phyloP scores from a whole-genome alignment of 2,329 filamentous ascomycete genomes.

The Fusarium veterinarium region DNA sequence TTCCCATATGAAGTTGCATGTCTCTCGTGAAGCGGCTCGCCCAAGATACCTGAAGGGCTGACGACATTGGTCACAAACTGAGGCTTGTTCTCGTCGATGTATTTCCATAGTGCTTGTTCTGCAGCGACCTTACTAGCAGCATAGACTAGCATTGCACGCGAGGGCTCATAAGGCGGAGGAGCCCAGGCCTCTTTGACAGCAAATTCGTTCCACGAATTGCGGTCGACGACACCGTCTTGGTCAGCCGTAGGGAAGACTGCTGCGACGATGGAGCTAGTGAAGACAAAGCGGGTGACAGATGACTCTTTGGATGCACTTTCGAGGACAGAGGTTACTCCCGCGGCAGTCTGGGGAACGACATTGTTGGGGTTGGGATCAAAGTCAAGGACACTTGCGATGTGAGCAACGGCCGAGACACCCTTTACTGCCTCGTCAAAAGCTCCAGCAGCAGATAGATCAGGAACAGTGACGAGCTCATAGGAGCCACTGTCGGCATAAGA shows the following conservation, averaged over 20 bases:
- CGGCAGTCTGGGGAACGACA: conserved; percentile 55
- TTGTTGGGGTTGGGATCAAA: conserved; percentile 55
- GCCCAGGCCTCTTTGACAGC: conserved; percentile 46
- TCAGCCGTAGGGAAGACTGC: not conserved
- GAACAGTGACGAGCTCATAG: conserved; percentile 54
- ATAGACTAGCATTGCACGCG: conserved; percentile 40
- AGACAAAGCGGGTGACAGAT: conserved; percentile 51
- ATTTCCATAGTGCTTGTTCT: conserved; percentile 49
- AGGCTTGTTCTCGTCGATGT: conserved; percentile 41
- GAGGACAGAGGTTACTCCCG: conserved; percentile 52
- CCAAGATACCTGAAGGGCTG: conserved; percentile 9
- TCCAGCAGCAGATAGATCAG: conserved; percentile 51
- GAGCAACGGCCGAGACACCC: conserved; percentile 57
- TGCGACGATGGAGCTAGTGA: conserved; percentile 42
- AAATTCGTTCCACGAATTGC: not conserved
- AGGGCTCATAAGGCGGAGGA: conserved; percentile 40
- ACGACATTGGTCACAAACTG: conserved; percentile 43
- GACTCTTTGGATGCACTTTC: conserved; percentile 54
- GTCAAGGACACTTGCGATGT: conserved; percentile 56
- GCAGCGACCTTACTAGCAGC: conserved; percentile 47
- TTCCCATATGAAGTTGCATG: conserved; percentile 7
- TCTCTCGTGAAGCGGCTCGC: conserved; percentile 34
- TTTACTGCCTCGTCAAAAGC: conserved; percentile 49
- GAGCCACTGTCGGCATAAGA: conserved; percentile 41
- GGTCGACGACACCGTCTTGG: fast-evolving